phyloP scores from a whole-genome alignment of 176 grass and related monocot genomes.

The Lolium rigidum region DNA sequence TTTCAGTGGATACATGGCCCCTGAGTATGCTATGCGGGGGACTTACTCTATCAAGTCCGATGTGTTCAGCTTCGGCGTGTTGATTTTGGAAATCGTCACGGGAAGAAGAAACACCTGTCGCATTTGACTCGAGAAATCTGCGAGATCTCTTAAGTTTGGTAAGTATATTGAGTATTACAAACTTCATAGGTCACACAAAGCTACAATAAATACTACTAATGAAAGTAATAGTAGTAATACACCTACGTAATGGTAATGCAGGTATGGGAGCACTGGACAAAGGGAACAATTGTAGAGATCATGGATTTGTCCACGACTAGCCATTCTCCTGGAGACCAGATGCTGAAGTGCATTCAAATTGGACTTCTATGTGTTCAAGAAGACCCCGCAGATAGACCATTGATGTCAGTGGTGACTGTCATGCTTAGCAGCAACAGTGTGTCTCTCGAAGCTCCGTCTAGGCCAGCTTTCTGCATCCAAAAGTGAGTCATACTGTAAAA shows the following conservation, averaged over 20 bases:
- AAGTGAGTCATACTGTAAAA: constrained; percentile 7
- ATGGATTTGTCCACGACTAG: constrained; percentile 47
- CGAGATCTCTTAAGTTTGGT: constrained; percentile 65
- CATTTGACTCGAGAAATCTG: constrained; percentile 36
- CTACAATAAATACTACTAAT: not conserved
- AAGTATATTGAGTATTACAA: constrained; percentile 31
- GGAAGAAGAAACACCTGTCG: constrained; percentile 59
- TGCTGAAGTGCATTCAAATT: no score
- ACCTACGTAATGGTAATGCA: constrained; percentile 6
- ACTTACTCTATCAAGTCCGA: constrained; percentile 76
- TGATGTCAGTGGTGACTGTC: constrained; percentile 65
- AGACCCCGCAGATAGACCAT: constrained; percentile 47
- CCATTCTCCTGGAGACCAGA: constrained; percentile 41
- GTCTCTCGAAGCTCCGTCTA: constrained; percentile 52
- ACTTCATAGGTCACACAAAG: not conserved
- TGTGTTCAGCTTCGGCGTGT: constrained; percentile 73
- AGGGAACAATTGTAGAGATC: constrained; percentile 48
- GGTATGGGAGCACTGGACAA: constrained; percentile 75
- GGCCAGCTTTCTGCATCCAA: constrained; percentile 57
- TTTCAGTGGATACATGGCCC: constrained; percentile 62
- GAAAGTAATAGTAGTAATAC: not conserved
- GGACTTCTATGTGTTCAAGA: no score
- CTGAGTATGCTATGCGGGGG: constrained; percentile 70
- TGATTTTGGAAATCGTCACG: constrained; percentile 74
- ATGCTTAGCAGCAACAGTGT: constrained; percentile 67